Evolutionary conservation across 768 basidiomycete species (phyloP), one percentile per base, ranked within the genome.

Genomic region (Tubosaeta sp.): DNA sequence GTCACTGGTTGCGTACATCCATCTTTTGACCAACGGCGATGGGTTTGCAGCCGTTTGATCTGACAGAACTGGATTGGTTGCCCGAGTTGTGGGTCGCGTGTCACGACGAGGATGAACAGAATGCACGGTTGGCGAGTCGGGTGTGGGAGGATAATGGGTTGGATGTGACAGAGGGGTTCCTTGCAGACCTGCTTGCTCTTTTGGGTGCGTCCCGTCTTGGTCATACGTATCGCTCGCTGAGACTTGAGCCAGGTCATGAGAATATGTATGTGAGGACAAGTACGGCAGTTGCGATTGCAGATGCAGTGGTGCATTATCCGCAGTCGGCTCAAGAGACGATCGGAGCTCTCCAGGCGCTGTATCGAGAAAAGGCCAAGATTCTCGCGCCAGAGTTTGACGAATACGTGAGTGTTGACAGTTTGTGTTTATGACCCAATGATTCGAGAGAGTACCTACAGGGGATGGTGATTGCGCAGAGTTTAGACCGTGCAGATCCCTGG

Each of bases 81-180:
- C 82, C 88, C 0, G 85, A 90, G 64, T 68, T 99, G 1, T 91
- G 91, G 84, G 77, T 97, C 35, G 88, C 88, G 5, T 85, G 81
- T 48, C 92, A 97, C 59, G 97, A 98, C 53, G 84, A 83, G 48
- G 86, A 88, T 56, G 91, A 93, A 60, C 91, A 95, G 62, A 97
- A 95, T 59, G 84, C 84, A 0, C 76, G 86, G 46, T 72, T 97
- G 37, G 94, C 95, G 14, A 72, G 73, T 22, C 83, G 85, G 55
- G 71, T 91, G 10, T 98, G 95, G 95, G 95, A 97, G 50, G 97
- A 97, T 56, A 98, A 98, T 57, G 95, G 91, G 5, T 68, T 97
- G 34, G 92, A 97, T 61, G 82, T 95, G 10, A 82, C 88, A 0
- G 90, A 92, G 57, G 67, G 67, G 6, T 83, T 58, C 22, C 66